Evolutionary conservation across 2,329 filamentous ascomycete species (phyloP).

Genomic region (Aspergillus piperis): DNA sequence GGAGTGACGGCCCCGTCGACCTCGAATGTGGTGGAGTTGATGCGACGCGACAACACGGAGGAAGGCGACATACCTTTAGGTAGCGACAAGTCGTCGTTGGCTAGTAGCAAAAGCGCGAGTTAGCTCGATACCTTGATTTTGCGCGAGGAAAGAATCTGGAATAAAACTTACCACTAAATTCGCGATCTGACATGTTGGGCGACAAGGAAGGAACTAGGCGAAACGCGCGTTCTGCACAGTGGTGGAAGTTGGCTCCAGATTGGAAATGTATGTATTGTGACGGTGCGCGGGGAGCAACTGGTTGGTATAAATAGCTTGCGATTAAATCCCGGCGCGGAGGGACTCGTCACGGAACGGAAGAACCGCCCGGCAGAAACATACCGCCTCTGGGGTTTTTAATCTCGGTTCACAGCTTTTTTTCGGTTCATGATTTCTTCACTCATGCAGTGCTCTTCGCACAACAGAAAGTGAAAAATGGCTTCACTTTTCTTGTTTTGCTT

Average conservation of each 20-base stretch:
- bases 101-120: constrained; percentile 33
- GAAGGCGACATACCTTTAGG: constrained; percentile 52
- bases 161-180: constrained; percentile 51
- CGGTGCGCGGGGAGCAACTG: constrained; percentile 14
- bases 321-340: constrained; percentile 18
- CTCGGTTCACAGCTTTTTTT: constrained; percentile 21
- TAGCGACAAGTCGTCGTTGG: constrained; percentile 61
- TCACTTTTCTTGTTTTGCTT: constrained; percentile 5
- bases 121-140: constrained; percentile 17
- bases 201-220: neutral
- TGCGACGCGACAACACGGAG: neutral
- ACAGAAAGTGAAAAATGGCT: constrained; percentile 14
- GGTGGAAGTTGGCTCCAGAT: neutral
- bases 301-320: constrained; percentile 17
- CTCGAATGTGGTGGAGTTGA: neutral
- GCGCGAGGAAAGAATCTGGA: constrained; percentile 12
- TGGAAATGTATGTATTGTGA: constrained; percentile 7
- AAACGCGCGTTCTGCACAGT: constrained; percentile 1
- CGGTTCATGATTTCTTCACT: constrained; percentile 24
- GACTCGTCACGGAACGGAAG: constrained; percentile 21
- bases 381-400: constrained; percentile 27
- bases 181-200: constrained; percentile 55
- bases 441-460: constrained; percentile 18
- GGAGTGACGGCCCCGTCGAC: neutral
- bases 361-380: constrained; percentile 29